A percentile compares a stretch with the other conserved stretches of the same genome.
Conservation (phyloP, 2,329 filamentous ascomycete species). For the Fusarium sulawesiense region DNA sequence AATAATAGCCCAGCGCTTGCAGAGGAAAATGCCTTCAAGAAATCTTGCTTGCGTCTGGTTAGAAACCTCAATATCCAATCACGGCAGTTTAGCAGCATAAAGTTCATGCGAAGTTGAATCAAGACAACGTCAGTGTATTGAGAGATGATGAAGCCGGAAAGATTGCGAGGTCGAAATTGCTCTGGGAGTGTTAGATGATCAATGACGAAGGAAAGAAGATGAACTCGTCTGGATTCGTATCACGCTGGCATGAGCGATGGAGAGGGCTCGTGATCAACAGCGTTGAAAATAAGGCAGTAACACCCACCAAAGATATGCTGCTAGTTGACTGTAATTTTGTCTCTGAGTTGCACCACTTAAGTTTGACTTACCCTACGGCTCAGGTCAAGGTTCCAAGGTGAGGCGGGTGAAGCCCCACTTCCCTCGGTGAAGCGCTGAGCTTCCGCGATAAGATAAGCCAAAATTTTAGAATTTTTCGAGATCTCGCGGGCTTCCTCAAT, state of each 20-base stretch:
- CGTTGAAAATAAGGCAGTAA: not conserved
- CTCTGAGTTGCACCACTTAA: not conserved
- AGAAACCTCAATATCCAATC: not conserved
- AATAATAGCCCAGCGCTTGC: not conserved
- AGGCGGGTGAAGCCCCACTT: constrained; percentile 11
- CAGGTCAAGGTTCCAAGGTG: not conserved
- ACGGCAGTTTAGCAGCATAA: not conserved
- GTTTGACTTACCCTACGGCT: not conserved
- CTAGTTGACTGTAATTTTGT: not conserved
- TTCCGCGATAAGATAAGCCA: constrained; percentile 37
- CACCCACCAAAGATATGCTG: too few relatives aligned
- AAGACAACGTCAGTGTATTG: not conserved
- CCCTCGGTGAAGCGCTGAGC: constrained; percentile 34
- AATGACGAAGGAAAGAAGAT: not conserved
- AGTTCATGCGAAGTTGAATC: not conserved
- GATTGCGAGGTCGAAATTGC: too few relatives aligned
- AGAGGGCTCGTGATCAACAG: not conserved
- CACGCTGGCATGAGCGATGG: not conserved
- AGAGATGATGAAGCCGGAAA: not conserved
- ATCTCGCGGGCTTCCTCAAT: constrained; percentile 20
- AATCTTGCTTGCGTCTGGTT: not conserved
- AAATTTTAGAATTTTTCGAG: constrained; percentile 40
- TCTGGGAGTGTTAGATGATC: not conserved
- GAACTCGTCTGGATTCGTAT: not conserved
- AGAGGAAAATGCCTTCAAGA: not conserved